Conservation (phyloP, 2,329 filamentous ascomycete species). For the Alternaria brassicae region DNA sequence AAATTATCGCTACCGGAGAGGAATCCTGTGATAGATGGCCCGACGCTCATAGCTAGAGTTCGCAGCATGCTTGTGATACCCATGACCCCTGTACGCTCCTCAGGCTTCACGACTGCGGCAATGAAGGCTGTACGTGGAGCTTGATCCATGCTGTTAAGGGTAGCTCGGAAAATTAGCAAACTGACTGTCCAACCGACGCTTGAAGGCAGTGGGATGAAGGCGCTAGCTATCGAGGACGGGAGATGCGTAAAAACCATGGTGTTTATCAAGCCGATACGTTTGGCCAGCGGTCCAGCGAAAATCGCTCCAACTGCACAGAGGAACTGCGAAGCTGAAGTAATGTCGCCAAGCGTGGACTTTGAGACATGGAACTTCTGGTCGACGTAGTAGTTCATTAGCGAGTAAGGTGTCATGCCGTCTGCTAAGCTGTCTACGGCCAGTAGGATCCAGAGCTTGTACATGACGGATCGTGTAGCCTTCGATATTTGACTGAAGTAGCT, state of each 20-base stretch:
- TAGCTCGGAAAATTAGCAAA: constrained; percentile 66
- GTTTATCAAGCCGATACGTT: constrained; percentile 67
- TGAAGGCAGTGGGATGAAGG: constrained; percentile 62
- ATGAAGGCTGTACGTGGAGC: constrained; percentile 71
- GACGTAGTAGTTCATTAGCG: constrained; percentile 49
- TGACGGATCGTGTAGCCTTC: constrained; percentile 61
- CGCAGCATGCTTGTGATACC: constrained; percentile 69
- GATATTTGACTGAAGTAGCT: constrained; percentile 63
- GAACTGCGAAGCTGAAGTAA: constrained; percentile 59
- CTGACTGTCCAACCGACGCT: constrained; percentile 61
- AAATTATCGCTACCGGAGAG: constrained; percentile 45
- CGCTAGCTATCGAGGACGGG: constrained; percentile 66
- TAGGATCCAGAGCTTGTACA: constrained; percentile 71
- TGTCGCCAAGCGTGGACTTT: constrained; percentile 66
- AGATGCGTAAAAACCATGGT: constrained; percentile 61
- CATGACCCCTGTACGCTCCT: constrained; percentile 74
- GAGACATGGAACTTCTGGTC: constrained; percentile 45
- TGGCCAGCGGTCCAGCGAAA: constrained; percentile 65
- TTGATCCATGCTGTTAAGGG: constrained; percentile 74
- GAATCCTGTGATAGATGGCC: constrained; percentile 50
- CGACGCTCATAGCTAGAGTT: constrained; percentile 63
- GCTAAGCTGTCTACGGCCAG: constrained; percentile 69
- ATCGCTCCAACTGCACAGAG: constrained; percentile 62
- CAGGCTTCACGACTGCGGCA: constrained; percentile 68
- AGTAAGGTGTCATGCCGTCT: constrained; percentile 63